These are phyloP conservation scores for Tritrichomonas foetus DNA, from an alignment of 208 protist species.

Conservation along the genomic window DNA sequence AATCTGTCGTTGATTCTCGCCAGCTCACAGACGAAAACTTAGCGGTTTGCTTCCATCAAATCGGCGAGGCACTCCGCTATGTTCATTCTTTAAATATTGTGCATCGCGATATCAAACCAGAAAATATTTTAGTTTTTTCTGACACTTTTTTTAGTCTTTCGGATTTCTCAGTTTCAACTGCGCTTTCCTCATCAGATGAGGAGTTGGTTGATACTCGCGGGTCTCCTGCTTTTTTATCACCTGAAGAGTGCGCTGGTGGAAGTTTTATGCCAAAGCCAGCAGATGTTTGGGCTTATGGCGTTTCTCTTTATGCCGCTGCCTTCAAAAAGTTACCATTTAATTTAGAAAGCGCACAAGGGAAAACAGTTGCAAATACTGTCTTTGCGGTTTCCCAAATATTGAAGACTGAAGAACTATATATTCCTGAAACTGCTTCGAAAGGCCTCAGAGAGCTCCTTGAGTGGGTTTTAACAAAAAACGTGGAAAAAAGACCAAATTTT, in stretches of 20 bases:
- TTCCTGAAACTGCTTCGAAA: conserved; percentile 3
- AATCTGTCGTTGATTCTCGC: neutral
- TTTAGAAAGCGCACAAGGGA: neutral
- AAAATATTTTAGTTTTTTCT: conserved; percentile 25
- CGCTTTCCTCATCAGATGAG: neutral
- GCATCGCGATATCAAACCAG: conserved; percentile 10
- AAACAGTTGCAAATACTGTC: neutral
- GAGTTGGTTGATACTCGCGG: neutral
- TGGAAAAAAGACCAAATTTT: neutral
- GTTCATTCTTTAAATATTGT: neutral
- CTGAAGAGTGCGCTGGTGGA: neutral
- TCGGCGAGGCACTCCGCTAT: neutral
- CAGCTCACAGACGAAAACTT: neutral
- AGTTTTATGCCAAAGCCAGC: neutral
- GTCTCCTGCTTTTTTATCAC: neutral
- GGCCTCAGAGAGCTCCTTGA: neutral
- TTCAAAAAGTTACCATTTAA: neutral
- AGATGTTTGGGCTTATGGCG: conserved; percentile 19
- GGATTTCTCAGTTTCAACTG: conserved; percentile 22
- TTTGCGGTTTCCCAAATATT: conserved; percentile 13
- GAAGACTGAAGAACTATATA: neutral
- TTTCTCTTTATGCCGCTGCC: neutral
- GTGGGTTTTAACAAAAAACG: neutral
- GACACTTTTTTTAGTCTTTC: neutral
- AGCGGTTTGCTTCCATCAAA: neutral